These are phyloP conservation scores for Darksidea phi DNA, from an alignment of 495 filamentous ascomycete genomes.

Conservation along the genomic window DNA sequence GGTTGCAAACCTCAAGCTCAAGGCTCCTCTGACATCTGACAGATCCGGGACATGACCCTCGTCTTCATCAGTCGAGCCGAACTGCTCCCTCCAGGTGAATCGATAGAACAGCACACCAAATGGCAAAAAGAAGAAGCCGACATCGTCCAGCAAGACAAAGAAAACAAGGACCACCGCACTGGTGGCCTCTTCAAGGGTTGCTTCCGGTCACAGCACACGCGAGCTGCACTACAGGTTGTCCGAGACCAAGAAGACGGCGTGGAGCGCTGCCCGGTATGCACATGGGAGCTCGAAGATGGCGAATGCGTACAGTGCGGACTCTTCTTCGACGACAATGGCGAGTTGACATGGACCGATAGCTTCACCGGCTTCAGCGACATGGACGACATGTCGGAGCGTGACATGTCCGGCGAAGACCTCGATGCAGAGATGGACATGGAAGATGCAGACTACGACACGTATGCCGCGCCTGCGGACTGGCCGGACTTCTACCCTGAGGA, in stretches of 20 bases:
- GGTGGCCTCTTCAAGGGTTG: constrained; percentile 66
- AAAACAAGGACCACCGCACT: constrained; percentile 49
- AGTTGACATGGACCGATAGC: constrained; percentile 31
- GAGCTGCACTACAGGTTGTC: constrained; percentile 41
- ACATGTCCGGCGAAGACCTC: constrained; percentile 37
- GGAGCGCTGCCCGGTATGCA: constrained; percentile 61
- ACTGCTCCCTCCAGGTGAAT: constrained; percentile 62
- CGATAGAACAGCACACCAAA: constrained; percentile 57
- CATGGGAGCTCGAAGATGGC: constrained; percentile 63
- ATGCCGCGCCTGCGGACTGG: constrained; percentile 31
- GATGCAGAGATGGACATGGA: constrained; percentile 41
- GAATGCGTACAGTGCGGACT: constrained; percentile 57
- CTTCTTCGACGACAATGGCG: constrained; percentile 46
- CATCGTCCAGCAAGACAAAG: constrained; percentile 52
- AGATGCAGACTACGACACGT: constrained; percentile 32
- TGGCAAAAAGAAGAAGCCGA: constrained; percentile 59
- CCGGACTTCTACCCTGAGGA: constrained; percentile 28
- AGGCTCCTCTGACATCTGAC: neutral
- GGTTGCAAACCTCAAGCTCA: neutral
- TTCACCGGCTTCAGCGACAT: constrained; percentile 40
- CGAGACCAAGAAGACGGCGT: constrained; percentile 63
- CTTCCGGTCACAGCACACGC: constrained; percentile 49
- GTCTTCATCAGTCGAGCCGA: constrained; percentile 64
- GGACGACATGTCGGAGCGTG: constrained; percentile 38
- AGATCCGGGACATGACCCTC: constrained; percentile 68